A percentile compares a stretch with the other conserved stretches of the same genome.
Evolutionary conservation across 768 basidiomycete genomes (phyloP).

Genomic region (Lactarius deliciosus): DNA sequence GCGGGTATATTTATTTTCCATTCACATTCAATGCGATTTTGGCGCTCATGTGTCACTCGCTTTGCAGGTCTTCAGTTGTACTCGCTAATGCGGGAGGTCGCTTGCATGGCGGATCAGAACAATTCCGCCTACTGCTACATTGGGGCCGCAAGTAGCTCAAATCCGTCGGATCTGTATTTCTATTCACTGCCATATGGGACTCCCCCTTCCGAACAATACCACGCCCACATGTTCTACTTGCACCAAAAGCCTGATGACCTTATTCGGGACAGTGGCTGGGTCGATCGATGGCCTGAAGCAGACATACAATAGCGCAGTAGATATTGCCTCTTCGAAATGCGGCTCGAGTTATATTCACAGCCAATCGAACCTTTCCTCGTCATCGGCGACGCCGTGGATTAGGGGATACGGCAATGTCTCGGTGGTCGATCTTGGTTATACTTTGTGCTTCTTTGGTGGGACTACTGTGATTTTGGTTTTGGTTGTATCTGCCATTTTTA

Average conservation of each 20-base stretch:
- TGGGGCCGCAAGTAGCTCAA: slow-evolving; percentile 54
- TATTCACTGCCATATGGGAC: slow-evolving; percentile 67
- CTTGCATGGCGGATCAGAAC: slow-evolving; percentile 56
- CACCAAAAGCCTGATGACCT: slow-evolving; percentile 54
- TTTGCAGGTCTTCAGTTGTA: slow-evolving; percentile 60
- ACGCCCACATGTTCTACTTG: slow-evolving; percentile 63
- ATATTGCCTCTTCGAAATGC: slow-evolving; percentile 48
- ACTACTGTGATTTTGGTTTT: slow-evolving; percentile 8
- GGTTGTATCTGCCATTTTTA: neutral
- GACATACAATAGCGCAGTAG: slow-evolving; percentile 52
- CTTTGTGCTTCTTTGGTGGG: slow-evolving; percentile 11
- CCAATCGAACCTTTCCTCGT: slow-evolving; percentile 8
- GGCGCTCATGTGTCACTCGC: neutral
- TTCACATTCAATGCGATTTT: neutral
- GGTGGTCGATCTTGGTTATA: slow-evolving; percentile 3
- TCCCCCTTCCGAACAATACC: slow-evolving; percentile 48
- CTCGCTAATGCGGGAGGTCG: slow-evolving; percentile 56
- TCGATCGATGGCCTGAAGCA: slow-evolving; percentile 41
- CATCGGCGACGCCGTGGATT: slow-evolving; percentile 8
- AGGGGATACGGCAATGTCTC: neutral
- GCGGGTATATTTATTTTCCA: slow-evolving; percentile 43
- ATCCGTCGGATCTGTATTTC: slow-evolving; percentile 69
- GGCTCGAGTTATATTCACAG: slow-evolving; percentile 46
- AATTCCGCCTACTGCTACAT: slow-evolving; percentile 74
- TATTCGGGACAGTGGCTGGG: slow-evolving; percentile 47